Percentiles rank a stretch among this genome's conserved stretches.
These are phyloP conservation scores for Leucocoprinus sp. DNA, from an alignment of 768 basidiomycete genomes.

Conservation along the genomic window DNA sequence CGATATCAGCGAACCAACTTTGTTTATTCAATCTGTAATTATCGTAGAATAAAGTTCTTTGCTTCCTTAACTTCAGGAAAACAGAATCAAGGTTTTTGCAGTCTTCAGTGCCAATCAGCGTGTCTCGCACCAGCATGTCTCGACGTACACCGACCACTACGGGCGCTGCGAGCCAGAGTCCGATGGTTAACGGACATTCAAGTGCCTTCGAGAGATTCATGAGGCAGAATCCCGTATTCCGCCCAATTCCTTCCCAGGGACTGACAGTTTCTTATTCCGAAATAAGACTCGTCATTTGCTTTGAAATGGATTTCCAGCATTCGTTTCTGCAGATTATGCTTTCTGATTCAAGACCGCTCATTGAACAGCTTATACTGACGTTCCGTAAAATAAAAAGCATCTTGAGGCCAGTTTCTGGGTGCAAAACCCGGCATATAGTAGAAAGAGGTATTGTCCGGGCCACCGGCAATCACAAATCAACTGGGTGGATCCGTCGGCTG, in stretches of 20 bases:
- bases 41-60: neutral
- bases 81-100: neutral
- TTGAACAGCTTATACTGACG: too few species aligned
- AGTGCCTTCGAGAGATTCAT: neutral
- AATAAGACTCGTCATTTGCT: too few species aligned
- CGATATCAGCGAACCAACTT: neutral
- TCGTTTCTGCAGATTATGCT: too few species aligned
- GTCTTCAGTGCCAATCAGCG: neutral
- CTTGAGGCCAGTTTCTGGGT: too few species aligned
- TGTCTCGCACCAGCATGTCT: neutral
- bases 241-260: neutral
- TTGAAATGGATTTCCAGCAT: too few species aligned
- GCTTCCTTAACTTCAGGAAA: neutral
- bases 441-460: too few species aligned
- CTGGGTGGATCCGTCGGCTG: neutral
- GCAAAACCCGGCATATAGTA: too few species aligned
- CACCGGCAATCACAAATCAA: conserved; percentile 6
- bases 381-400: too few species aligned
- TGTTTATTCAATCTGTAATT: neutral
- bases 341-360: too few species aligned
- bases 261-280: too few species aligned
- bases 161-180: neutral
- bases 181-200: neutral
- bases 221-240: neutral
- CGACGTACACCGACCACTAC: neutral